Base-by-base conservation (phyloP, 2,329 filamentous ascomycete genomes). In the Ceratocystis cacaofunesta region DNA sequence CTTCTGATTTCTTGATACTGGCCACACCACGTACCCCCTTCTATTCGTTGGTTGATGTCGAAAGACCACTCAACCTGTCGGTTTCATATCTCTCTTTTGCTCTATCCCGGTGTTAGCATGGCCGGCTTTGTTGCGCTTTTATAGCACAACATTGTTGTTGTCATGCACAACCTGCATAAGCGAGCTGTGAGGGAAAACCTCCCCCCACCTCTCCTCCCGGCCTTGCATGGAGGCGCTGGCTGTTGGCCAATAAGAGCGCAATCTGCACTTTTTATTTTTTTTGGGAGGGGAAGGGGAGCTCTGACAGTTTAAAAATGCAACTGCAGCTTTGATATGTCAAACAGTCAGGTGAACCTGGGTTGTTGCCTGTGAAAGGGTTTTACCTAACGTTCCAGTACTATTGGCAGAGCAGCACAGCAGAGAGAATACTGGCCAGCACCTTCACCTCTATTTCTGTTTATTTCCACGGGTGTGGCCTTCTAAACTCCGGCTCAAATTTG, bases 101-200 rank as follows among this genome's bases (percentile, higher is more conserved):
- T 48, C 19, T n/a, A 43, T n/a, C 22, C 32, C n/a, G 36, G 5
- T 10, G 36, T n/a, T 19, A 32, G 6, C 22, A 60, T n/a, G 8
- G 19, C 57, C 6, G n/a, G 15, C 46, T 19, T 12, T 17, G 36
- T 17, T 28, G 41, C 2, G 58, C 30, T 36, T n/a, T 48, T 65
- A 19, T 48, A 36, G 3, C 36, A 12, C 55, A 58, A 5, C 17
- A 17, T 30, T 32, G 25, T 5, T 57, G 8, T 15, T 30, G 28
- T 57, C 52, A 57, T 57, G 52, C 52, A 58, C 5, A 36, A 30
- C 55, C 15, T 58, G 55, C 55, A 58, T 58, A 32, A 36, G 55
- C 55, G 55, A 58, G 28, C 30, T 36, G 55, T n/a, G 15, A 30
- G 55, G 5, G 28, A 58, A 32, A 8, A 4, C 55, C 50, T 12